These are phyloP conservation scores for Hawksworthiomyces lignivorus DNA, from an alignment of 2,329 filamentous ascomycete species.

Conservation along the genomic window DNA sequence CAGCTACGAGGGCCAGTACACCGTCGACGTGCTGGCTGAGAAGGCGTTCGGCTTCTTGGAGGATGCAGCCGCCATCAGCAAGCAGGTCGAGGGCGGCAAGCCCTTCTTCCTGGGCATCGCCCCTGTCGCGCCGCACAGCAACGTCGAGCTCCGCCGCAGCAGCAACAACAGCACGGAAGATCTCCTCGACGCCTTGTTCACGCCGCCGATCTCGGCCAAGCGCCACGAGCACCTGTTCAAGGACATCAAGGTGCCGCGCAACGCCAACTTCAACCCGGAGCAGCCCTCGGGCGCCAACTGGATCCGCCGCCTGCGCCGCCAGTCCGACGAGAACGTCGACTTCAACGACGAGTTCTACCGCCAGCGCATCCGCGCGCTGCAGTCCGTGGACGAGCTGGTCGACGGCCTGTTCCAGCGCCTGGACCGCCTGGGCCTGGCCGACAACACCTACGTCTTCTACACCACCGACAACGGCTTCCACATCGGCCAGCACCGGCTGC, in stretches of 20 bases:
- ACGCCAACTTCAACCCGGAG: conserved; percentile 58
- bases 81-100: conserved; percentile 34
- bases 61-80: conserved; percentile 43
- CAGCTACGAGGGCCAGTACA: conserved; percentile 47
- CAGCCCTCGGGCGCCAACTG: conserved; percentile 38
- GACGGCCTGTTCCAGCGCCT: conserved; percentile 37
- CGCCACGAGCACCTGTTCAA: conserved; percentile 57
- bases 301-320: conserved; percentile 33
- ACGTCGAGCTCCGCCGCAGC: conserved; percentile 27
- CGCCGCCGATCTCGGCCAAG: conserved; percentile 48
- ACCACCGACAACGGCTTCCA: conserved; percentile 54
- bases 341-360: conserved; percentile 46
- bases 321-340: conserved; percentile 33
- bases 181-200: conserved; percentile 19
- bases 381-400: conserved; percentile 48
- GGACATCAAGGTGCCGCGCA: conserved; percentile 52
- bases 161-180: conserved; percentile 15
- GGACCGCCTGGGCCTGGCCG: conserved; percentile 47
- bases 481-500: conserved; percentile 50
- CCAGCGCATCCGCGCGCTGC: conserved; percentile 42
- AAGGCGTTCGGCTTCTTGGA: conserved; percentile 55
- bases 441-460: conserved; percentile 52
- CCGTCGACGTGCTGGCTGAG: conserved; percentile 48
- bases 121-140: conserved; percentile 59
- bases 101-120: conserved; percentile 64